Evolutionary conservation across 1,284 basidiomycete genomes (phyloP).

Genomic region (Pseudozyma sp.): DNA sequence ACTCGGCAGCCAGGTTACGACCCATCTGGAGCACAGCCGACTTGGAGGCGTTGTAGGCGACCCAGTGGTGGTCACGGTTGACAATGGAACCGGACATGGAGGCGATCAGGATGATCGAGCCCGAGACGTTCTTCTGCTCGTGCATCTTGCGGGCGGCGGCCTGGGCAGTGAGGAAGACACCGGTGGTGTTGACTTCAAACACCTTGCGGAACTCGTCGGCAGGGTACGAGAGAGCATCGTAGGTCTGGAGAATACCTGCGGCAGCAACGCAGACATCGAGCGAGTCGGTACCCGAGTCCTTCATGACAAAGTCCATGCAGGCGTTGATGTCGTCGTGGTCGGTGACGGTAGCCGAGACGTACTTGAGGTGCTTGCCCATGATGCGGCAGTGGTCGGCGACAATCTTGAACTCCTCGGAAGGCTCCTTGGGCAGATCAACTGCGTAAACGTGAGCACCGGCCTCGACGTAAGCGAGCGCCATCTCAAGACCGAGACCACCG

Average conservation of each 20-base stretch:
- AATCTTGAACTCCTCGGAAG: conserved; percentile 77
- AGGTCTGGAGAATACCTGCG: conserved; percentile 78
- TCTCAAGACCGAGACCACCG: conserved; percentile 83
- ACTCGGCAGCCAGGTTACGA: conserved; percentile 84
- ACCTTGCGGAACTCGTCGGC: conserved; percentile 79
- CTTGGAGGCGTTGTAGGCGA: conserved; percentile 84
- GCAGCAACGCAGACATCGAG: conserved; percentile 82
- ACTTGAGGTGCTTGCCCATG: conserved; percentile 76
- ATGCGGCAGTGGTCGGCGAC: conserved; percentile 70
- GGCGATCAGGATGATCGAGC: conserved; percentile 84
- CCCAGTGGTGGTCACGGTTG: conserved; percentile 79
- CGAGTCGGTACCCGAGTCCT: conserved; percentile 70
- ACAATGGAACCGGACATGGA: conserved; percentile 88
- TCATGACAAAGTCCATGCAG: conserved; percentile 65
- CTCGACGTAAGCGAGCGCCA: conserved; percentile 81
- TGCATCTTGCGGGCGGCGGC: conserved; percentile 81
- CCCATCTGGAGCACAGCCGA: conserved; percentile 84
- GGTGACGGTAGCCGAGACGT: conserved; percentile 71
- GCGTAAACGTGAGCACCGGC: conserved; percentile 83
- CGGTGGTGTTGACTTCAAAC: conserved; percentile 77
- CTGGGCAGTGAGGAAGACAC: conserved; percentile 81
- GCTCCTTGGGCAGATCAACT: conserved; percentile 77
- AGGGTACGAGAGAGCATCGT: conserved; percentile 78
- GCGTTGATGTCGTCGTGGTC: conserved; percentile 72
- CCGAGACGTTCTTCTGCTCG: conserved; percentile 76